phyloP scores from a whole-genome alignment of 2,329 filamentous ascomycete genomes.

The Atkinsonella texensis region DNA sequence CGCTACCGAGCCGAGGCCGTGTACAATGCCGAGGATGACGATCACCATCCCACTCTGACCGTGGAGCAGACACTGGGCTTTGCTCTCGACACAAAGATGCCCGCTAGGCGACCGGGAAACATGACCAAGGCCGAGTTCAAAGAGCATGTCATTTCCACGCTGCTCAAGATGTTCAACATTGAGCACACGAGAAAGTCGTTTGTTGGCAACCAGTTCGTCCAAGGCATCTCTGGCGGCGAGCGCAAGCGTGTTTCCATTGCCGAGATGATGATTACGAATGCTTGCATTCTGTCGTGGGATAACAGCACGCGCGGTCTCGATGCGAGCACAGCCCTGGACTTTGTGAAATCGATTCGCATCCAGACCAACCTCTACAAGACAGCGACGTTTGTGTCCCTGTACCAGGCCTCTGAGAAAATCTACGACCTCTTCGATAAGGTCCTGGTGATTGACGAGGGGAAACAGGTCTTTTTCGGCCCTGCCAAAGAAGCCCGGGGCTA shows the following conservation, averaged over 20 bases:
- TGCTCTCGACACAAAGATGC: slow-evolving; percentile 73
- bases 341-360: slow-evolving; percentile 58
- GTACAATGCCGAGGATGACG: slow-evolving; percentile 70
- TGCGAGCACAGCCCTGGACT: slow-evolving; percentile 55
- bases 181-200: slow-evolving; percentile 77
- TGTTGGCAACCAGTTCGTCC: slow-evolving; percentile 70
- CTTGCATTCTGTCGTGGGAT: slow-evolving; percentile 63
- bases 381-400: slow-evolving; percentile 75
- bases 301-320: slow-evolving; percentile 61
- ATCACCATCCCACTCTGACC: slow-evolving; percentile 74
- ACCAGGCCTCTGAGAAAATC: slow-evolving; percentile 75
- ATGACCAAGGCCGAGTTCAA: slow-evolving; percentile 66
- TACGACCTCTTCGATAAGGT: slow-evolving; percentile 76
- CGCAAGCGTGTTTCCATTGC: slow-evolving; percentile 72
- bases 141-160: slow-evolving; percentile 56
- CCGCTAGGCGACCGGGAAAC: slow-evolving; percentile 64
- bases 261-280: slow-evolving; percentile 68
- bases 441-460: slow-evolving; percentile 64
- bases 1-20: slow-evolving; percentile 70
- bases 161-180: slow-evolving; percentile 90
- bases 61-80: slow-evolving; percentile 82
- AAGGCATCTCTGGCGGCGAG: slow-evolving; percentile 70
- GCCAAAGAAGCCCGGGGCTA: slow-evolving; percentile 55
- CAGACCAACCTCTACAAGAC: slow-evolving; percentile 77
- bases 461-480: slow-evolving; percentile 66